These are phyloP conservation scores for Lasiodiplodia theobromae DNA, from an alignment of 2,329 filamentous ascomycete genomes.

Conservation along the genomic window DNA sequence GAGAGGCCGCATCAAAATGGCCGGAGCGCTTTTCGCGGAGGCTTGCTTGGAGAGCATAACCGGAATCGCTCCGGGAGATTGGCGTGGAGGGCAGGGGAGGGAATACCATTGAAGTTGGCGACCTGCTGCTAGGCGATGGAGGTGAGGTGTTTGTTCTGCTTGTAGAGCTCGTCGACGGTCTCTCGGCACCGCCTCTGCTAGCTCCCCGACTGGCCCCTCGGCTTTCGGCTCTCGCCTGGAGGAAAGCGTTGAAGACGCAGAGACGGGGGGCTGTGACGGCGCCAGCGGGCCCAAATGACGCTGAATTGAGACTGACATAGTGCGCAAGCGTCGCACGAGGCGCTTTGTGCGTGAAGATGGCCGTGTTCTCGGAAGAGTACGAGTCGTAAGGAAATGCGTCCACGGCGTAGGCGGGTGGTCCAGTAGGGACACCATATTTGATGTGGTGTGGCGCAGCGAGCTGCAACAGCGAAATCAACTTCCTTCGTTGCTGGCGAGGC, in stretches of 20 bases:
- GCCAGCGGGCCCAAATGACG: constrained; percentile 75
- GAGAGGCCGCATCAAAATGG: constrained; percentile 82
- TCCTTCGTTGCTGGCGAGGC: constrained; percentile 87
- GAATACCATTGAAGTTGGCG: constrained; percentile 80
- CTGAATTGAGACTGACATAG: constrained; percentile 88
- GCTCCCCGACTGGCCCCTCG: constrained; percentile 53
- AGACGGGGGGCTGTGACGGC: constrained; percentile 54
- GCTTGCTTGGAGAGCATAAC: constrained; percentile 83
- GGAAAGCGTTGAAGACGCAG: constrained; percentile 90
- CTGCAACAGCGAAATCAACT: constrained; percentile 86
- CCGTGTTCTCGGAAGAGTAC: constrained; percentile 85
- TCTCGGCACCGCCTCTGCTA: constrained; percentile 65
- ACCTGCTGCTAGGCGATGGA: constrained; percentile 64
- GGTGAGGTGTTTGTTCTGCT: constrained; percentile 55
- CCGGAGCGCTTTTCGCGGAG: constrained; percentile 93
- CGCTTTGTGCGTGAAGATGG: constrained; percentile 77
- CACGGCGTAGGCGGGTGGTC: constrained; percentile 89
- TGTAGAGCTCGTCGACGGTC: constrained; percentile 65
- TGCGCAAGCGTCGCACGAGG: constrained; percentile 77
- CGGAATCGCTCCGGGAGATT: constrained; percentile 89
- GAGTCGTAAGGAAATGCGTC: constrained; percentile 91
- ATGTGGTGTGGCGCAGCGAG: constrained; percentile 88
- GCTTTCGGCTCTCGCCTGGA: constrained; percentile 72
- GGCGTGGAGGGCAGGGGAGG: constrained; percentile 79
- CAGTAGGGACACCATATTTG: constrained; percentile 83